Base-by-base conservation (phyloP, 768 basidiomycete species). In the Brasilioporus rufonigricans region DNA sequence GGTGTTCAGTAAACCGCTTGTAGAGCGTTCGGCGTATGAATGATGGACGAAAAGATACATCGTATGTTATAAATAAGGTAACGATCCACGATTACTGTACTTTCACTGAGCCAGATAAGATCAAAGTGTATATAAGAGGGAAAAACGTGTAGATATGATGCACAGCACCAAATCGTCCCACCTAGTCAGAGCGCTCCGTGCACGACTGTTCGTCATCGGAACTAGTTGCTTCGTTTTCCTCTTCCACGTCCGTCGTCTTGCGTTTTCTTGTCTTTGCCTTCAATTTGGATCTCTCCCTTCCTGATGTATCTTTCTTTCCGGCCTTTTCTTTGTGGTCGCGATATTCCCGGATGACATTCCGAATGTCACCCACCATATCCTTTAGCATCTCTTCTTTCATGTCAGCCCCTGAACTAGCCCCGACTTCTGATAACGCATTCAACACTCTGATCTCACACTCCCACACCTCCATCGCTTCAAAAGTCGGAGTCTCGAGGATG, bases 401-500 rank as follows among this genome's bases (percentile, higher is more conserved):
- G 18, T 18, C 19, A 2, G 19, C 19, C 3, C 16, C 50, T 19
- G 45, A 32, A 38, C 19, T 23, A 12, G 27, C 19, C 1, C 52
- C 54, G 11, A 44, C 16, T 21, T 64, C 66, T 7, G 76, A 71
- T 16, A 85, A 56, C 21, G 61, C 59, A 48, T 86, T 79, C 18
- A 91, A 72, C 13, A 86, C 74, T 12, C 77, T 74, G 35, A 92
- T 86, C 66, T 95, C 92, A 49, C 75, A 75, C n/a, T 76, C 77
- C 89, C 91, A 93, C 1, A 88, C 80, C 13, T 80, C 81, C 23
- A 79, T 79, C 18, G 76, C 72, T 52, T 89, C 91, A 58, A 84
- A 83, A 26, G 78, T 80, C 1, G 89, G 89, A 0, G 93, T 93
- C 65, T 95, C 92, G 14, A 93, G 78, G 31, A 95, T 83, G 33